Percentiles rank a stretch among this genome's conserved stretches.
Conservation (phyloP, 345 rosid species). For the Cardiospermum halicacabum region DNA sequence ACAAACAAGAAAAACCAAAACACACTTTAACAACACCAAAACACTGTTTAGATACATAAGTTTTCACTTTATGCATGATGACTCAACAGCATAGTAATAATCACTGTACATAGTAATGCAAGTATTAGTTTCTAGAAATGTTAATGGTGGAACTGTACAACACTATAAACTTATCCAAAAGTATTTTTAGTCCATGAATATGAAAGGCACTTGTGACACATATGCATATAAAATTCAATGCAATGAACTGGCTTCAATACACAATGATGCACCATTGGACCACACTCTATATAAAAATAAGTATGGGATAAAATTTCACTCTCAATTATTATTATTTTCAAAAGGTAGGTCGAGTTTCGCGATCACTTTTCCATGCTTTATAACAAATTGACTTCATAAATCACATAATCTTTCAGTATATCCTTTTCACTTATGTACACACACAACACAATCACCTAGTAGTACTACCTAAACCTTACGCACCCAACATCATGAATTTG, state of each 20-base stretch:
- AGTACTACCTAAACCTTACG: not conserved
- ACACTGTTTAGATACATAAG: not conserved
- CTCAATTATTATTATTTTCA: constrained; percentile 26
- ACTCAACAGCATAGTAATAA: not conserved
- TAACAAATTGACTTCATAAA: not conserved
- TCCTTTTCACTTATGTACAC: constrained; percentile 1
- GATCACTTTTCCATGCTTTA: constrained; percentile 26
- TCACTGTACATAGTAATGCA: not conserved
- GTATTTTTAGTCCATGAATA: constrained; percentile 26
- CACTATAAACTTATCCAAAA: constrained; percentile 8
- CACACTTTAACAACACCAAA: not conserved
- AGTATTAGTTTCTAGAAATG: constrained; percentile 4
- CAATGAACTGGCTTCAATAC: constrained; percentile 17
- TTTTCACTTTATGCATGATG: not conserved
- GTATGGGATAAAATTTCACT: constrained; percentile 20
- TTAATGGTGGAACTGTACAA: not conserved
- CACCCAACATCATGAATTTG: not conserved
- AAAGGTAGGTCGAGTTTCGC: constrained; percentile 42
- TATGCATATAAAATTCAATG: not conserved
- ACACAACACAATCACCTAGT: not conserved
- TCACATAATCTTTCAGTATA: not conserved
- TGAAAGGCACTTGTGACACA: constrained; percentile 27
- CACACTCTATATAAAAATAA: constrained; percentile 17
- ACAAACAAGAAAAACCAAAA: not conserved
- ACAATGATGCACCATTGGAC: constrained; percentile 35